These are phyloP conservation scores for Moniliella sp. DNA, from an alignment of 1,284 basidiomycete species.

Conservation along the genomic window DNA sequence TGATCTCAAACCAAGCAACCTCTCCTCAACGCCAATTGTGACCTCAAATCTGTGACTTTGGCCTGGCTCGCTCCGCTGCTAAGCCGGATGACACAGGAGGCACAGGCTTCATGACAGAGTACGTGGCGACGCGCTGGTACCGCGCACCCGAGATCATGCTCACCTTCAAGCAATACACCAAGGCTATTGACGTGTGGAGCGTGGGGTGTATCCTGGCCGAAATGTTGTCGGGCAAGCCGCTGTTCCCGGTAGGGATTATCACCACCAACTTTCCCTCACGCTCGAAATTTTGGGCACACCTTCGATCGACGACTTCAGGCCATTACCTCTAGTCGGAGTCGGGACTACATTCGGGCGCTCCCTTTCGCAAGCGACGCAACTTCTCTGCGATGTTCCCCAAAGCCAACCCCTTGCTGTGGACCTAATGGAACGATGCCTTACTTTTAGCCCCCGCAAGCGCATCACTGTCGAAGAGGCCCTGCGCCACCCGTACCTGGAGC, in stretches of 20 bases:
- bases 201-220: constrained; percentile 81
- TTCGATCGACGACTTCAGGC: constrained; percentile 43
- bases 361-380: constrained; percentile 69
- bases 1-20: constrained; percentile 27
- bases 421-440: constrained; percentile 65
- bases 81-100: constrained; percentile 32
- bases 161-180: constrained; percentile 34
- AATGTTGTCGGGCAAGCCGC: constrained; percentile 67
- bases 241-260: constrained; percentile 53
- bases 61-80: constrained; percentile 26
- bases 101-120: constrained; percentile 33
- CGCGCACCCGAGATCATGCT: constrained; percentile 33
- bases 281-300: constrained; percentile 44
- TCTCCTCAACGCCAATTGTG: constrained; percentile 29
- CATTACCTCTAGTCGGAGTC: constrained; percentile 54
- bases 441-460: constrained; percentile 37
- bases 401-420: constrained; percentile 72
- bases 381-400: constrained; percentile 55
- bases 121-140: constrained; percentile 33
- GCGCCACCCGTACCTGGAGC: constrained; percentile 21
- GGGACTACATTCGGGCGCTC: constrained; percentile 76
- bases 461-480: constrained; percentile 29
- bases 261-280: constrained; percentile 42
- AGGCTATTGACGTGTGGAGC: constrained; percentile 49
- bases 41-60: constrained; percentile 34